Conservation (phyloP, 139 green algal genomes). For the Coccomyxa sp. region DNA sequence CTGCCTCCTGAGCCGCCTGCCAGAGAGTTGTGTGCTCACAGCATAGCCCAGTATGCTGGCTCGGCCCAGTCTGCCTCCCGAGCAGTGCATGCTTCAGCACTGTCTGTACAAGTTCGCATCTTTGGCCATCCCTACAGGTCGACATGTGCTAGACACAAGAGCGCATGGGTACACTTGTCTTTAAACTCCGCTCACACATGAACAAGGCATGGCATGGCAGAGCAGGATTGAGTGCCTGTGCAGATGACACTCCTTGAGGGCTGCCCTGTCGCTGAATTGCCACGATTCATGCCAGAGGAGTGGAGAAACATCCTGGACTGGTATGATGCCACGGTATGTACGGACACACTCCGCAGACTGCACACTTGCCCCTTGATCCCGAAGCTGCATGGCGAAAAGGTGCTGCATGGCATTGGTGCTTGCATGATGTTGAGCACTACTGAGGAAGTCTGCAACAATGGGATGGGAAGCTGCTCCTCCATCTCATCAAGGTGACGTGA, state of each 20-base stretch:
- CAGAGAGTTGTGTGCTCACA: not conserved
- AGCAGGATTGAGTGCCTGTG: not conserved
- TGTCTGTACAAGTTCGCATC: not conserved
- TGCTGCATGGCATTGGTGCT: not conserved
- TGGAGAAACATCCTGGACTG: not conserved
- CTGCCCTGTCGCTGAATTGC: not conserved
- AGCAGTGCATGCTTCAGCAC: not conserved
- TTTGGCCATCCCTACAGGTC: not conserved
- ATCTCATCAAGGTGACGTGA: not conserved
- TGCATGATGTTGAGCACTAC: not conserved
- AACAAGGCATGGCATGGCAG: not conserved
- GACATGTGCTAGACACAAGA: not conserved
- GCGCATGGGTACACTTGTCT: not conserved
- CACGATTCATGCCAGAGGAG: not conserved
- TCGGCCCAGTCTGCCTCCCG: not conserved
- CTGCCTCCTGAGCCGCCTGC: not conserved
- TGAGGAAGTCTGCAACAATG: not conserved
- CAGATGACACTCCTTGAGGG: not conserved
- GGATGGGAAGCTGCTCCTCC: not conserved
- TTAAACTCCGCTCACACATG: not conserved
- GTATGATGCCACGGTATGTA: not conserved
- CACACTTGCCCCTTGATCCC: not conserved
- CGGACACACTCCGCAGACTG: not conserved
- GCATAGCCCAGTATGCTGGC: not conserved
- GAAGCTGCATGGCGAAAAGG: not conserved